phyloP scores from a whole-genome alignment of 1,284 basidiomycete species.

The Vanrija sp. region DNA sequence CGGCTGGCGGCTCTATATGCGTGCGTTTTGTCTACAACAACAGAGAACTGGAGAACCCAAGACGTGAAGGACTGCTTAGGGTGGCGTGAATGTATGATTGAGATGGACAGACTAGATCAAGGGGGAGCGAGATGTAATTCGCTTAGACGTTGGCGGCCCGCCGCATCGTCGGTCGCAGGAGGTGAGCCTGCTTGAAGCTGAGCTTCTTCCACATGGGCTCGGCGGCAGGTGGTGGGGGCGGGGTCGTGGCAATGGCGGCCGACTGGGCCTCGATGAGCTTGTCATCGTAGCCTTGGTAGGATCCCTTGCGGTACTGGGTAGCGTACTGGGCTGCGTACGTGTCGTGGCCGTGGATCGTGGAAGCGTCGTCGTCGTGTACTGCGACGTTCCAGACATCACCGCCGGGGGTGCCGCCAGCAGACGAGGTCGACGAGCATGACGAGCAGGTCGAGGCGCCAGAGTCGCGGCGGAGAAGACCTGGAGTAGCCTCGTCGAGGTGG shows the following conservation, averaged over 20 bases:
- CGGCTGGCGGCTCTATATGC: no score
- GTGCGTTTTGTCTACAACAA: neutral
- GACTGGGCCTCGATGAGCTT: neutral
- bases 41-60: neutral
- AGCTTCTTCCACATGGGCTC: slow-evolving; percentile 13
- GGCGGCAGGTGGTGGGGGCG: neutral
- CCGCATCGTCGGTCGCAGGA: neutral
- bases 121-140: no score
- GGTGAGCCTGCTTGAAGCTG: slow-evolving; percentile 11
- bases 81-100: neutral
- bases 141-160: no score
- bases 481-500: slow-evolving; percentile 15
- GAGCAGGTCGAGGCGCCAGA: slow-evolving; percentile 13
- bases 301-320: neutral
- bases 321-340: no score
- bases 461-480: slow-evolving; percentile 10
- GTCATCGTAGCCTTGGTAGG: neutral
- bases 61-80: no score
- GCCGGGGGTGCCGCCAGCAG: slow-evolving; percentile 1
- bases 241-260: neutral
- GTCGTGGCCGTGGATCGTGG: neutral
- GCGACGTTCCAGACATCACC: slow-evolving; percentile 4
- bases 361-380: neutral
- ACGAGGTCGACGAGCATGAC: slow-evolving; percentile 7
- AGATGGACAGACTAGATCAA: neutral